Percentiles rank a stretch among this genome's conserved stretches.
phyloP scores from a whole-genome alignment of 2,329 filamentous ascomycete species.

The Pseudopithomyces maydicus region DNA sequence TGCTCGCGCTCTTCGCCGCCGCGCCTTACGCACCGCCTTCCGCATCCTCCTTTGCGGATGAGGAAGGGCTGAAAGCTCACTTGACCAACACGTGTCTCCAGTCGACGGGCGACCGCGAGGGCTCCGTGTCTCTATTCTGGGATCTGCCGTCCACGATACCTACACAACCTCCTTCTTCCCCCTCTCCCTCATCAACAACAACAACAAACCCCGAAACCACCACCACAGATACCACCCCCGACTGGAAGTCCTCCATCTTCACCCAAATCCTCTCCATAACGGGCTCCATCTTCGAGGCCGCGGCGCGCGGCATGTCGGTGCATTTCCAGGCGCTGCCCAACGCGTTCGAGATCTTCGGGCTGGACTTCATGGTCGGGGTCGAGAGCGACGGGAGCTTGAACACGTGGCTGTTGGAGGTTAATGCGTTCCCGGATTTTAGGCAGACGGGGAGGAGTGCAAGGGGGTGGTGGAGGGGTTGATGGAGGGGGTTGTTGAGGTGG shows the following conservation, averaged over 20 bases:
- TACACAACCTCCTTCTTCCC: conserved; percentile 18
- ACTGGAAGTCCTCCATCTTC: conserved; percentile 68
- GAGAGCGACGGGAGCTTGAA: conserved; percentile 52
- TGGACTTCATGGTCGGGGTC: conserved; percentile 78
- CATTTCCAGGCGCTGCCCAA: conserved; percentile 91
- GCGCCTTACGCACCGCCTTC: conserved; percentile 72
- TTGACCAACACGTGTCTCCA: conserved; percentile 97
- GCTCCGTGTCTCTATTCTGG: conserved; percentile 78
- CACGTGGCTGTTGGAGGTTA: conserved; percentile 85
- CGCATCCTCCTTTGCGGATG: conserved; percentile 25
- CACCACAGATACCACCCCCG: background rate
- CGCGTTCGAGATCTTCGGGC: conserved; percentile 88
- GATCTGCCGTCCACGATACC: conserved; percentile 55
- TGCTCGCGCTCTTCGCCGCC: conserved; percentile 91
- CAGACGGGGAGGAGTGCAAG: conserved; percentile 79
- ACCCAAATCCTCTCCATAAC: conserved; percentile 75
- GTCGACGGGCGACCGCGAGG: conserved; percentile 59
- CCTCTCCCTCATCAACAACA: background rate
- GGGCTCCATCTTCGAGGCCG: conserved; percentile 82
- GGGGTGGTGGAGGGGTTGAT: conserved; percentile 78
- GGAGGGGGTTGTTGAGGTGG: conserved; percentile 71
- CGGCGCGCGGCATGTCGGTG: conserved; percentile 79
- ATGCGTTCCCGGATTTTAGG: conserved; percentile 94
- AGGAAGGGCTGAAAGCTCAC: conserved; percentile 68
- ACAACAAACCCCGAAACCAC: no score